Evolutionary conservation across 495 filamentous ascomycete genomes (phyloP).

Genomic region (Aspergillus indologenus): DNA sequence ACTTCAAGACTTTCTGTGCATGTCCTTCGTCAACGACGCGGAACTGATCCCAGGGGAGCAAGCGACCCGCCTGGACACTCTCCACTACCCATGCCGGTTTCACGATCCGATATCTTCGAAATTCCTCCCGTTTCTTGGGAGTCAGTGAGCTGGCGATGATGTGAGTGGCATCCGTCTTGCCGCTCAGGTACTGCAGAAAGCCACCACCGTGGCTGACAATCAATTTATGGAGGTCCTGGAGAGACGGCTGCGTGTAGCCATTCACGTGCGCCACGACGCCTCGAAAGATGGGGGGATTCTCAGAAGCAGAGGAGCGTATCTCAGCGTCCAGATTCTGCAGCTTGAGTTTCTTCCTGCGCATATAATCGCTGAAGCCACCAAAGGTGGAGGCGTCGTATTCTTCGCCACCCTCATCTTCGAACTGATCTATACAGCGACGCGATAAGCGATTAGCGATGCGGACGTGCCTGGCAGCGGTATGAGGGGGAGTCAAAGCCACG

Average conservation of each 20-base stretch:
- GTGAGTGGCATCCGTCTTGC: constrained; percentile 90
- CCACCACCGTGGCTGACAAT: constrained; percentile 89
- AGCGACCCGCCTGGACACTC: constrained; percentile 71
- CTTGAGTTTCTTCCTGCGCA: constrained; percentile 91
- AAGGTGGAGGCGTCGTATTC: constrained; percentile 88
- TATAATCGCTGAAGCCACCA: constrained; percentile 86
- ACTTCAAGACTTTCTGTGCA: constrained; percentile 73
- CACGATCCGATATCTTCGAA: constrained; percentile 80
- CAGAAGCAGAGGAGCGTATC: constrained; percentile 60
- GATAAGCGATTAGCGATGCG: constrained; percentile 5
- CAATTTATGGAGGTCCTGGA: constrained; percentile 80
- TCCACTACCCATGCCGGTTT: constrained; percentile 97
- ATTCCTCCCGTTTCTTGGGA: constrained; percentile 87
- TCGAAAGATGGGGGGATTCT: constrained; percentile 81
- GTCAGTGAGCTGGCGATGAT: constrained; percentile 89
- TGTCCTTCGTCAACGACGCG: constrained; percentile 76
- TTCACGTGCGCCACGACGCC: constrained; percentile 86
- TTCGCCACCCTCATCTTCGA: constrained; percentile 73
- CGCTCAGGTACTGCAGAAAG: constrained; percentile 92
- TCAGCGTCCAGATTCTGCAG: constrained; percentile 89
- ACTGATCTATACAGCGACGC: constrained; percentile 44
- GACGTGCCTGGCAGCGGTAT: neutral
- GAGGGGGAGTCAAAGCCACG: constrained; percentile 12
- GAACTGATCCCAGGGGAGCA: constrained; percentile 83
- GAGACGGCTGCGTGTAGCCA: constrained; percentile 87